Base-by-base conservation (phyloP, 1,139 yeast species). In the Debaryomyces coudertii region DNA sequence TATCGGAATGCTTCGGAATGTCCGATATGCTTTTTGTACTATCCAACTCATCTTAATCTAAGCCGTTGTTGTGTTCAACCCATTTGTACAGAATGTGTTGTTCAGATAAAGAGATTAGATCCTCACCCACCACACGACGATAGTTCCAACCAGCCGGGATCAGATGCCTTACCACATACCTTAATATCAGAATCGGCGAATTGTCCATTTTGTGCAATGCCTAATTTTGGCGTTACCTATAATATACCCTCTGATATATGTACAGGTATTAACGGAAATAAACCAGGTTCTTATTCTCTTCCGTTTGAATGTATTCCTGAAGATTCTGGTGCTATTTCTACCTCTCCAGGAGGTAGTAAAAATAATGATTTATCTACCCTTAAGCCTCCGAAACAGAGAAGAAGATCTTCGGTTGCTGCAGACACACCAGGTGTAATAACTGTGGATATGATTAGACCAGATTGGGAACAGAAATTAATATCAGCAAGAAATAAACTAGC, bases 21-120 rank as follows among this genome's bases (percentile, higher is more conserved):
- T 63, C 98, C 99, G 8, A 93, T 93, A 53, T 93, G 99, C 62
- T 93, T 93, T 63, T 76, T 93, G 18, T 89, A 79, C 61, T 89
- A 86, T 61, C 99, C 99, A 1, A 76, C 78, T 40, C 82, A 83
- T 57, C 69, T 92, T 54, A 93, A 93, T 68, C 65, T 79, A 43
- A 86, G 96, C n/a, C 75, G 96, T 40, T 93, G 99, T 65, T 93
- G 99, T 63, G 79, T 82, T 42, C 98, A 93, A 63, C 93, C 96
- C 2, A 90, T 93, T 18, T 93, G 99, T 66, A 80, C 97, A 1
- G 99, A 93, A 66, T 93, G 99, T 64, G 93, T 93, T 77, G 97
- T 92, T 7, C 98, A 92, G 64, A 90, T 93, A 62, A 90, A 88
- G 64, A 77, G 99, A 48, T 74, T 87, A 23, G 96, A 90, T n/a